Evolutionary conservation across 2,329 filamentous ascomycete genomes (phyloP).

Genomic region (Seiridium unicorne): DNA sequence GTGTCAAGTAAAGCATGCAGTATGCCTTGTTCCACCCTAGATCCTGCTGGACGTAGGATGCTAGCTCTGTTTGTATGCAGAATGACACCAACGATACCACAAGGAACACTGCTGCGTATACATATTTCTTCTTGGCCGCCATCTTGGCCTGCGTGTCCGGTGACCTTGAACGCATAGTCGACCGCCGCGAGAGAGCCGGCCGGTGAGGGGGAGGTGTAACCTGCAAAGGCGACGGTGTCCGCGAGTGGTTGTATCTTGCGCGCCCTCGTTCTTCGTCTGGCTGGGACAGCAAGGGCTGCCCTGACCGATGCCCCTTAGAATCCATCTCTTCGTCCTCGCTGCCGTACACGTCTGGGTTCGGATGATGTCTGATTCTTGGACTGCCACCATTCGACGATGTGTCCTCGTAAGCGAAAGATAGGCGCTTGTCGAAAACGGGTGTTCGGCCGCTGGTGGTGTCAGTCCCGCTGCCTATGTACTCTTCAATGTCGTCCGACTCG

Average conservation of each 20-base stretch:
- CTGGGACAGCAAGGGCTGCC: constrained; percentile 38
- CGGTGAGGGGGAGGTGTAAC: constrained; percentile 27
- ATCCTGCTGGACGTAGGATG: constrained; percentile 89
- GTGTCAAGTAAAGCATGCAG: constrained; percentile 98
- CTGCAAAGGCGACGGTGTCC: constrained; percentile 22
- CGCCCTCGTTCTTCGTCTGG: constrained; percentile 27
- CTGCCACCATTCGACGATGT: not conserved
- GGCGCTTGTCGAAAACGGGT: constrained; percentile 18
- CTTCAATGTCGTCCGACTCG: constrained; percentile 22
- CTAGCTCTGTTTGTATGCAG: constrained; percentile 92
- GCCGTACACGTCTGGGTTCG: constrained; percentile 31
- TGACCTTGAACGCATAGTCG: constrained; percentile 75
- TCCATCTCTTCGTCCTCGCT: constrained; percentile 39
- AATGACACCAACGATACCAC: constrained; percentile 82
- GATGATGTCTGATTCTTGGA: not conserved
- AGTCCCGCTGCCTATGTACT: constrained; percentile 24
- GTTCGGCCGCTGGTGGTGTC: constrained; percentile 23
- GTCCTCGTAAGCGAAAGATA: constrained; percentile 20
- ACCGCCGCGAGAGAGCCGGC: constrained; percentile 50
- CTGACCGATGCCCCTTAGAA: constrained; percentile 41
- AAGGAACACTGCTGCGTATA: constrained; percentile 82
- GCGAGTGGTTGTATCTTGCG: constrained; percentile 22
- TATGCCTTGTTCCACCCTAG: constrained; percentile 98
- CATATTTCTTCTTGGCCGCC: constrained; percentile 78
- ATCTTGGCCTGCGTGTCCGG: constrained; percentile 63